Evolutionary conservation across 2,329 filamentous ascomycete species (phyloP).

Genomic region (Pyricularia sp.): DNA sequence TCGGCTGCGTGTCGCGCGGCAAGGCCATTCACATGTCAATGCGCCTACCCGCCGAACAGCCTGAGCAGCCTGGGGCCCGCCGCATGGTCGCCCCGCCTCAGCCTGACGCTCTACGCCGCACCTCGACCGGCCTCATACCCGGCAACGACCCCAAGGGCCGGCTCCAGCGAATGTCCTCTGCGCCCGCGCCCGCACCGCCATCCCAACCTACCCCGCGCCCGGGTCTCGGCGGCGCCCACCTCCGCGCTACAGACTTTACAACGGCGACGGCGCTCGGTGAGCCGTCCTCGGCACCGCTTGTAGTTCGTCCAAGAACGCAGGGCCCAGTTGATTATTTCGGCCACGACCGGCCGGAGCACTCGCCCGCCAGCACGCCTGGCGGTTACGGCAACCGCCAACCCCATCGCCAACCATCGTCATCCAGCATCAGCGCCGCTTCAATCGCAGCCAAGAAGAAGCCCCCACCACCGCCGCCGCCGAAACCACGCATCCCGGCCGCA

Average conservation of each 20-base stretch:
- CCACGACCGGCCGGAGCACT: background rate
- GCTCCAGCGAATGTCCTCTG: constrained; percentile 23
- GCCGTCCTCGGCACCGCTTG: constrained; percentile 21
- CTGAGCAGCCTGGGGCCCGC: constrained; percentile 12
- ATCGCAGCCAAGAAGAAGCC: constrained; percentile 57
- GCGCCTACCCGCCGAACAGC: constrained; percentile 22
- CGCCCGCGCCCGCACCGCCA: constrained; percentile 6
- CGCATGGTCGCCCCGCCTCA: constrained; percentile 11
- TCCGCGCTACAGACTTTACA: constrained; percentile 33
- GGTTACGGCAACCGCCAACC: background rate
- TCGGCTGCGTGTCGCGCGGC: constrained; percentile 55
- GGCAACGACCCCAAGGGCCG: constrained; percentile 14
- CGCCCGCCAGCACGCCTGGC: background rate
- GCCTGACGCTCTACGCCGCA: constrained; percentile 27
- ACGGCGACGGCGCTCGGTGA: constrained; percentile 30
- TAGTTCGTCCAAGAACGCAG: constrained; percentile 5
- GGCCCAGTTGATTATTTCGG: constrained; percentile 5
- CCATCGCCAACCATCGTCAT: constrained; percentile 12
- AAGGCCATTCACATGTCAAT: constrained; percentile 50
- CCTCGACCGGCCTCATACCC: constrained; percentile 34
- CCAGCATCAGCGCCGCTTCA: constrained; percentile 15
- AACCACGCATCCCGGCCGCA: constrained; percentile 41
- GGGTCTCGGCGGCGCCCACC: constrained; percentile 21
- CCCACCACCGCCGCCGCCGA: constrained; percentile 61
- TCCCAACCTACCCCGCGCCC: constrained; percentile 20